phyloP scores from a whole-genome alignment of 208 protist genomes.

The Leishmania tropica region DNA sequence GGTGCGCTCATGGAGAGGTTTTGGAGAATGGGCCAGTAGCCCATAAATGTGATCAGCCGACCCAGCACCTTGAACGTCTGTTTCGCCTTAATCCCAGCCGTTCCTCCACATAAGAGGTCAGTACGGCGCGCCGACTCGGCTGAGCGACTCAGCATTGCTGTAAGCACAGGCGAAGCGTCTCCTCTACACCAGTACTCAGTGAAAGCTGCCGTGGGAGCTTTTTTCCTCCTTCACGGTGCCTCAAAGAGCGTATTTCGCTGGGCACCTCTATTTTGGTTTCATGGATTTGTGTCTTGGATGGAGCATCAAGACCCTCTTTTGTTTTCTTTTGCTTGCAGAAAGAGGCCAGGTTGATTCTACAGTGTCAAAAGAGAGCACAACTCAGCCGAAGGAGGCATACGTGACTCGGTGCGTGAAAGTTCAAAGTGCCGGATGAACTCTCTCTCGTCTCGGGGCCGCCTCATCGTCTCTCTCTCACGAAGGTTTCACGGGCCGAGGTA shows the following conservation, averaged over 20 bases:
- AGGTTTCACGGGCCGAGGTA: not conserved
- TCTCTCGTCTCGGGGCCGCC: not conserved
- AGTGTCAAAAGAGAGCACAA: not conserved
- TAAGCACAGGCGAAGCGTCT: not conserved
- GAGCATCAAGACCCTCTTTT: not conserved
- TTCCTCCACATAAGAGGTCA: slow-evolving; percentile 11
- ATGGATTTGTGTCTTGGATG: not conserved
- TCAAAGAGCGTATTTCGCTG: not conserved
- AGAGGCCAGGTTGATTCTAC: not conserved
- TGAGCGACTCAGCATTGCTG: slow-evolving; percentile 14
- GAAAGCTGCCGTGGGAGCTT: not conserved
- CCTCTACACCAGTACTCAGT: not conserved
- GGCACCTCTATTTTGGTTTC: not conserved
- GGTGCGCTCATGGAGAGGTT: slow-evolving; percentile 53
- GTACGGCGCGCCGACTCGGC: slow-evolving; percentile 4
- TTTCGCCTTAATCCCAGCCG: slow-evolving; percentile 19
- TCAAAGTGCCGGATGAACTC: not conserved
- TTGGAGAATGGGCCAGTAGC: slow-evolving; percentile 36
- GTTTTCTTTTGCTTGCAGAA: not conserved
- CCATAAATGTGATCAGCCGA: slow-evolving; percentile 25
- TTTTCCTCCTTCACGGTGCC: not conserved
- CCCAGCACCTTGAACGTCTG: slow-evolving; percentile 23
- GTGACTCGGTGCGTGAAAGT: not conserved
- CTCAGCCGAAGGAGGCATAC: not conserved
- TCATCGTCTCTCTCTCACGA: not conserved